Conservation (phyloP, 371 early-diverging fungal genomes). For the Mortierella sp. region DNA sequence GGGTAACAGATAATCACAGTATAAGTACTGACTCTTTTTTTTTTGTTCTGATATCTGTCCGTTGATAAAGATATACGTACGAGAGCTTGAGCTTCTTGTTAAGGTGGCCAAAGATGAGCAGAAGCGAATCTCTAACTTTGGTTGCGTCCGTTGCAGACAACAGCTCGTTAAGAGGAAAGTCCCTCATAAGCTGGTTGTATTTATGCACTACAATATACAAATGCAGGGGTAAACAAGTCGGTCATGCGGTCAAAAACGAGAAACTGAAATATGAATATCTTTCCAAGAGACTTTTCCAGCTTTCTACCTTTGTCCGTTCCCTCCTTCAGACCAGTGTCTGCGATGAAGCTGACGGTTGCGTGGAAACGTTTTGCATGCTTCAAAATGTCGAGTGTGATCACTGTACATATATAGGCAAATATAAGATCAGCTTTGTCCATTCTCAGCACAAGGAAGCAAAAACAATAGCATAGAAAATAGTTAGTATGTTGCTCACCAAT, state of each 20-base stretch:
- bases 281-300: not conserved
- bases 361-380: constrained; percentile 98
- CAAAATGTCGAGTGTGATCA: constrained; percentile 92
- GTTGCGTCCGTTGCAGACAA: constrained; percentile 93
- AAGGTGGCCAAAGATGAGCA: constrained; percentile 91
- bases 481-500: too few species aligned
- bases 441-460: not conserved
- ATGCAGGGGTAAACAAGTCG: too few species aligned
- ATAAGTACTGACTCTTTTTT: too few species aligned
- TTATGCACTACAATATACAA: constrained; percentile 75
- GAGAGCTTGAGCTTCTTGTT: constrained; percentile 97
- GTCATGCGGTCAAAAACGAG: too few species aligned
- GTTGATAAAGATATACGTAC: constrained; percentile 57
- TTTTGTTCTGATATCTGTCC: too few species aligned
- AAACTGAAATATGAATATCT: not conserved
- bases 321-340: constrained; percentile 98
- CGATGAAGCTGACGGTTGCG: constrained; percentile 95
- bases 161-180: constrained; percentile 97
- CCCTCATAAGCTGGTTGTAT: constrained; percentile 98
- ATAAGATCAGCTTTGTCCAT: not conserved
- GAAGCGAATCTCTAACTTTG: constrained; percentile 83
- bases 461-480: too few species aligned
- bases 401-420: constrained; percentile 51
- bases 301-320: constrained; percentile 80
- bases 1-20: not conserved